Base-by-base conservation (phyloP, 192 early-diverging fungal species). In the Gigaspora rosea region DNA sequence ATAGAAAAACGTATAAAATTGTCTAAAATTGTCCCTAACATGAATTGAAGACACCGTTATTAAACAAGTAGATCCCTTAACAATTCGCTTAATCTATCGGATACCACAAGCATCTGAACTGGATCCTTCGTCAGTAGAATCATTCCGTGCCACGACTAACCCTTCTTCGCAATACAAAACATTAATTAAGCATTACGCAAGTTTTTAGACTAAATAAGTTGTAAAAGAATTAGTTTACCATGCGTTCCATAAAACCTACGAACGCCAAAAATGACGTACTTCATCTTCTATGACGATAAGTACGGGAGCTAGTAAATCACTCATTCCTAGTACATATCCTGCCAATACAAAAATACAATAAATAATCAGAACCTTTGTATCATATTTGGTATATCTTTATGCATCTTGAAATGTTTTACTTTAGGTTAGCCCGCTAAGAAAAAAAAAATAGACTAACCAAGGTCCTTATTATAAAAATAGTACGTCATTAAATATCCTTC, bases 321-420 rank as follows among this genome's bases (percentile, higher is more conserved):
- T 93, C 98, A 99, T 99, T 13, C 98, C 98, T 82, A 98, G 96
- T 0, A 98, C 96, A 77, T 96, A 98, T 32, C 95, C 95, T 54
- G 75, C 76, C 47, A 13, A 62, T 1, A 59, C 3, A 50, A n/a
- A 50, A 20, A 32, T 27, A 27, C 27, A 1, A 27, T 27, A 27
- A 27, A 27, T 27, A 27, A 27, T 27, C 27, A 27, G 1, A 27
- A 27, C 27, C 1, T 27, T 27, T 27, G 27, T 27, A 27, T 27
- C 27, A 27, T 27, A 27, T 27, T 27, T 27, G 27, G 27, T 27
- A 27, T 27, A 27, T 0, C 27, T 0, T 27, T 27, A 27, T 27
- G 27, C 27, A 27, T 27, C 1, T 27, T 27, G 27, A 0, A 27
- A 27, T 27, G 27, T 27, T 27, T 27, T 27, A 27, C 27, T 27